phyloP scores from a whole-genome alignment of 805 yeast genomes.

The Starmerella bombi region DNA sequence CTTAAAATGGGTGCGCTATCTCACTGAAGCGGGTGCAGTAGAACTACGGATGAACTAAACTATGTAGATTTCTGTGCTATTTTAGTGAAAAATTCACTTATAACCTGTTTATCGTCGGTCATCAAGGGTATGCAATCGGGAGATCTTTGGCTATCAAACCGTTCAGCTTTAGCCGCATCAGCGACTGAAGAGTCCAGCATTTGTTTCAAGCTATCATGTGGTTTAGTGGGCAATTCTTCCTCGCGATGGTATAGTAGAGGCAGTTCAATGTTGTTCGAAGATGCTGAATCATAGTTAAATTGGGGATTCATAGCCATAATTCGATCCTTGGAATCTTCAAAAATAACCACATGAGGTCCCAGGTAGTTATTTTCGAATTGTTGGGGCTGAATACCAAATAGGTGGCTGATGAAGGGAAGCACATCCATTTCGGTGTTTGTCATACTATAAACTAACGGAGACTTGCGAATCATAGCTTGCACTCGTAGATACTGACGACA shows the following conservation, averaged over 20 bases:
- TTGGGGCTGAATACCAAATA: not conserved
- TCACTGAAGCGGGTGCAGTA: conserved; percentile 63
- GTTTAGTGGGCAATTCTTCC: no score
- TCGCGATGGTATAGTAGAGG: no score
- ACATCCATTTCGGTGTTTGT: not conserved
- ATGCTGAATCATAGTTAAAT: conserved; percentile 12
- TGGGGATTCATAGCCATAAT: conserved; percentile 16
- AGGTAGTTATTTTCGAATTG: conserved; percentile 1
- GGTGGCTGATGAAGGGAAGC: not conserved
- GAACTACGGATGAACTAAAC: conserved; percentile 46
- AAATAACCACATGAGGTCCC: conserved; percentile 1
- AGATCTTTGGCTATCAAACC: not conserved
- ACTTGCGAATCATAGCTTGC: conserved; percentile 5
- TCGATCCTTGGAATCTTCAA: conserved; percentile 11
- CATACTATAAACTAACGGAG: conserved; percentile 7
- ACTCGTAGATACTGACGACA: conserved; percentile 15
- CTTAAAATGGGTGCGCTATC: conserved; percentile 78
- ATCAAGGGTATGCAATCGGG: not conserved
- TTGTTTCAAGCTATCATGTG: not conserved
- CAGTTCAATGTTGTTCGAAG: not conserved
- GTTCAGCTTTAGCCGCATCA: not conserved
- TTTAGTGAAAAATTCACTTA: conserved; percentile 14
- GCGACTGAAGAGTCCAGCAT: not conserved
- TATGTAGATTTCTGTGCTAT: conserved; percentile 2
- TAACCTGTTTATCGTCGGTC: conserved; percentile 10